Percentiles rank a stretch among this genome's conserved stretches.
Evolutionary conservation across 2,329 filamentous ascomycete genomes (phyloP).

Genomic region (Neoarthrinium moseri): DNA sequence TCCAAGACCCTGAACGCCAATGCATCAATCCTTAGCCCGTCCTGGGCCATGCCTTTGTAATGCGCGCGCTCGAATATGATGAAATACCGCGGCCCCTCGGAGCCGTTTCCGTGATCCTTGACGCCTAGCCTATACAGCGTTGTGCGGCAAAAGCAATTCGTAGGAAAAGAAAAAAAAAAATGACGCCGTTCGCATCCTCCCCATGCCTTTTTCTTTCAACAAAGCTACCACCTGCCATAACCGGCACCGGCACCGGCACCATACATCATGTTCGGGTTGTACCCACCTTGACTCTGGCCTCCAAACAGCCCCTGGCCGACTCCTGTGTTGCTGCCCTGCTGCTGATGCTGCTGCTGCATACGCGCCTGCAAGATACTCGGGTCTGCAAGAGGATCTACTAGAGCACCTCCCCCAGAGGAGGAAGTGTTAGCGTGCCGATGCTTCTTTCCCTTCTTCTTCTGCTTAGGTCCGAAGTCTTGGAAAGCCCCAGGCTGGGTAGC

Average conservation of each 20-base stretch:
- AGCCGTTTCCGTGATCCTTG: constrained; percentile 24
- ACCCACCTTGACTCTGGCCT: constrained; percentile 91
- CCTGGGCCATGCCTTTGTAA: constrained; percentile 36
- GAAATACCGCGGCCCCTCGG: constrained; percentile 27
- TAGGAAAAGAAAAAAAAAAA: constrained; percentile 14
- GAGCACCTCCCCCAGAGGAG: constrained; percentile 97
- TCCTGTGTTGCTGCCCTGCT: constrained; percentile 72
- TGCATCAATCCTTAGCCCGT: constrained; percentile 31
- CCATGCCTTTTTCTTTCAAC: constrained; percentile 11
- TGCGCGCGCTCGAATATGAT: constrained; percentile 47
- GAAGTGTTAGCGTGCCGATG: constrained; percentile 99
- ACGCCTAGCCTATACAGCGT: constrained; percentile 25
- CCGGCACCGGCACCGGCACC: constrained; percentile 54
- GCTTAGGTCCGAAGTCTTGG: constrained; percentile 91
- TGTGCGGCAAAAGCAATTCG: constrained; percentile 27
- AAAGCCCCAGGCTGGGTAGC: constrained; percentile 80
- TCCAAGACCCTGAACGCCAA: constrained; percentile 34
- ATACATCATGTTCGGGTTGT: constrained; percentile 85
- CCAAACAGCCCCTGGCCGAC: constrained; percentile 88
- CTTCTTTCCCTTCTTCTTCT: constrained; percentile 99
- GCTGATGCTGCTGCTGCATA: constrained; percentile 90
- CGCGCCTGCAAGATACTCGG: constrained; percentile 98
- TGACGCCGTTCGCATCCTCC: constrained; percentile 15
- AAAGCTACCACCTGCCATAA: constrained; percentile 64
- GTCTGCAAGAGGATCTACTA: constrained; percentile 99